Evolutionary conservation across 176 grass and related monocot species (phyloP), one percentile per base, ranked within the genome.

Genomic region (Cenchrus americanus): DNA sequence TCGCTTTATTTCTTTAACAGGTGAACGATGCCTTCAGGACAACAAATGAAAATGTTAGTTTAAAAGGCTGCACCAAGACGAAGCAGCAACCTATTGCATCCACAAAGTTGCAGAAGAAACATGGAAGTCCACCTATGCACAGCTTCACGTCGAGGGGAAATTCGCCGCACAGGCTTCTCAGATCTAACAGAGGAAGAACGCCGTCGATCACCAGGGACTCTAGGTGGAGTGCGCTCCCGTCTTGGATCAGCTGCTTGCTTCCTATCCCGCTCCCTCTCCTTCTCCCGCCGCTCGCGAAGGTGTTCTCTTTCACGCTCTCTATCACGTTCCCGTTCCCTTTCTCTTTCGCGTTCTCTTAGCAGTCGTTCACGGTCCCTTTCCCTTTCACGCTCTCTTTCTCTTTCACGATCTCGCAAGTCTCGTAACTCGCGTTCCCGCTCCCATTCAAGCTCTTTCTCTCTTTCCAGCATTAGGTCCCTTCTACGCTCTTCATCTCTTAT

Each of bases 1-100:
- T 93, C 97, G 91, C 93, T 99, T 99, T 90, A 94, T 99, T 91
- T 99, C 97, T 94, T 92, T 94, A 89, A 94, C 88, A 85, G 97
- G 97, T 76, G 97, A 99, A 94, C 87, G 93, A 87, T 94, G 97
- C 93, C 96, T 96, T 98, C 96, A 98, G 87, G 90, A 94, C 85
- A 93, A 95, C 80, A 95, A 89, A 93, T 69, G 24, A 91, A 92
- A 88, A 67, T 49, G 75, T 98, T 94, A 98, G 90, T 95, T 95
- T 82, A 89, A 76, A 98, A 81, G 83, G 89, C 87, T 89, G 83
- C 93, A 90, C 78, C 79, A 86, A 85, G 80, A 81, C 69, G 83
- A 89, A 94, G 90, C 88, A 90, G 81, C 89, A 94, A 90, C 72
- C 88, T 89, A 83, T 66, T 86, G 85, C 66, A 91, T 82, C 90